Evolutionary conservation across 441 rosid species (phyloP).

Genomic region (Gossypium davidsonii): DNA sequence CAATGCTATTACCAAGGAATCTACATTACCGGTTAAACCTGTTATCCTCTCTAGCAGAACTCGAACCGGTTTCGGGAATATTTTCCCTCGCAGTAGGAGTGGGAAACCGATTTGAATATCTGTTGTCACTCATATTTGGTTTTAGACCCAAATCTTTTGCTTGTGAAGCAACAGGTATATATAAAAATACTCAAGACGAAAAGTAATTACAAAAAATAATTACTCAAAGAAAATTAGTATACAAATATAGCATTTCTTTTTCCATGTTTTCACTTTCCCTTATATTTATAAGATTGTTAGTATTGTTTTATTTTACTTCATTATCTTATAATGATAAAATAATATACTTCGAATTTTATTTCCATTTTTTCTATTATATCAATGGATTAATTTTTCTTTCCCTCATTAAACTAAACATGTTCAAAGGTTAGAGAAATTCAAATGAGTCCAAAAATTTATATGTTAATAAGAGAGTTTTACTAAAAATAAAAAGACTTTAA

Average conservation of each 20-base stretch:
- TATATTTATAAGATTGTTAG: background rate
- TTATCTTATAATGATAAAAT: too few relatives aligned
- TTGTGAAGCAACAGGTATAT: slow-evolving; percentile 1
- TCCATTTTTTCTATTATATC: too few relatives aligned
- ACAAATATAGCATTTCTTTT: background rate
- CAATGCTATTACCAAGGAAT: background rate
- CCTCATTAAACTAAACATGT: too few relatives aligned
- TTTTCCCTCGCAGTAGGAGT: slow-evolving; percentile 20
- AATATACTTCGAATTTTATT: too few relatives aligned
- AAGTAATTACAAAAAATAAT: background rate
- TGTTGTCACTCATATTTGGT: background rate
- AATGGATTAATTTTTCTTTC: too few relatives aligned
- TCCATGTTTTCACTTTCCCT: background rate
- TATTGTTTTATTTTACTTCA: too few relatives aligned
- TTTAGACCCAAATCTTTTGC: background rate
- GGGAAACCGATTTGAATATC: slow-evolving; percentile 10
- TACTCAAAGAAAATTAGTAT: background rate
- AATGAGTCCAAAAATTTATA: too few relatives aligned
- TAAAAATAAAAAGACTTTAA: too few relatives aligned
- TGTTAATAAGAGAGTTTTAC: too few relatives aligned
- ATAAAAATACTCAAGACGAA: background rate
- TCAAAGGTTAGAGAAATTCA: too few relatives aligned
- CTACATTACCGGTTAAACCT: slow-evolving; percentile 2
- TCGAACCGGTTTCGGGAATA: slow-evolving; percentile 20
- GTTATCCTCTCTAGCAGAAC: background rate